Base-by-base conservation (phyloP, 306 rosid species). In the Lablab purpureus region DNA sequence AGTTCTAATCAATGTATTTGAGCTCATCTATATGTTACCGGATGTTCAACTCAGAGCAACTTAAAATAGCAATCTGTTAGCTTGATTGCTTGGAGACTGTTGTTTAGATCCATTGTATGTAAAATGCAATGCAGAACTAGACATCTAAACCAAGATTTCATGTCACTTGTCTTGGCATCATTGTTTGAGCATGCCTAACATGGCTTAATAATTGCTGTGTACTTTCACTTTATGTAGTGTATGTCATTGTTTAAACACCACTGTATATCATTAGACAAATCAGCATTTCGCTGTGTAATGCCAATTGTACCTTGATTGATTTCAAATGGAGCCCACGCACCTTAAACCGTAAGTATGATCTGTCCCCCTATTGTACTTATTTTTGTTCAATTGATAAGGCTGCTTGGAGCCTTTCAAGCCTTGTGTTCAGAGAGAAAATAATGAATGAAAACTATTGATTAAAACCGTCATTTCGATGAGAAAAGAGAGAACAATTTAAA, bases 131-230 rank as follows among this genome's bases (percentile, higher is more conserved):
- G 80, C 78, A 64, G 41, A 78, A 59, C 56, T 88, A 47, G 46
- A 76, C 83, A 62, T 75, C 76, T 45, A 65, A 87, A 83, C 74
- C 84, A 71, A 60, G 15, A 75, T 88, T 90, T 93, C 90, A 85
- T 88, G 87, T 80, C 90, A 85, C 85, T 86, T 82, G 82, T 74
- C 88, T 68, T 74, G 45, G 68, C 90, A 86, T 81, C 75, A 71
- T 91, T 88, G 87, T 87, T 85, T 84, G 80, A 82, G 92, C 91
- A 89, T 90, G 97, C 89, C 55, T 84, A 78, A 67, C 52, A 40
- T 87, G 88, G 84, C 52, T 82, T 85, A 83, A 89, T 87, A 55
- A 85, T 85, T 82, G 82, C 67, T 67, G 32, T 71, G 63, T 84
- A 67, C 90, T 91, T 93, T 84, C 79, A 68, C 88, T 81, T 87